phyloP scores from a whole-genome alignment of 768 basidiomycete species.

The Auriscalpium vulgare region DNA sequence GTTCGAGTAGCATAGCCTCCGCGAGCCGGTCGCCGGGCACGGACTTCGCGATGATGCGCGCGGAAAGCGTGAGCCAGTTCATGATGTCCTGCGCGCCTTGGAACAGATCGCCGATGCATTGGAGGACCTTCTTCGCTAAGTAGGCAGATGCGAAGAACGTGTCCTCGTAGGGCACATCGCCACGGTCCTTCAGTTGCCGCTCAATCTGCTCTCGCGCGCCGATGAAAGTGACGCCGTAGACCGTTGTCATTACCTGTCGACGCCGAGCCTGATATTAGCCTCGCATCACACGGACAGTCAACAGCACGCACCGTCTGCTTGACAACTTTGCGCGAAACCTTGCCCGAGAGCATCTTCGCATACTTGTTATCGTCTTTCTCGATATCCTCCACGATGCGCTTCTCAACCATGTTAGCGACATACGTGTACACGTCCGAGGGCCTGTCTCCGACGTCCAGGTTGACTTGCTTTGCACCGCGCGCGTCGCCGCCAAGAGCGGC shows the following conservation, averaged over 20 bases:
- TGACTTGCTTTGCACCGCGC: slow-evolving; percentile 86
- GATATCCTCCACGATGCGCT: slow-evolving; percentile 49
- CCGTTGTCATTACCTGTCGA: slow-evolving; percentile 90
- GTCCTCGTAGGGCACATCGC: slow-evolving; percentile 64
- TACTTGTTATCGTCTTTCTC: slow-evolving; percentile 28
- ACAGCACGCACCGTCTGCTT: slow-evolving; percentile 78
- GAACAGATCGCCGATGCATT: slow-evolving; percentile 88
- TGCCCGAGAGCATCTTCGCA: slow-evolving; percentile 62
- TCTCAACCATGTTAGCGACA: slow-evolving; percentile 82
- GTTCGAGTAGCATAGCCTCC: slow-evolving; percentile 30
- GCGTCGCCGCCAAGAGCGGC: slow-evolving; percentile 93
- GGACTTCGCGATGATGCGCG: slow-evolving; percentile 79
- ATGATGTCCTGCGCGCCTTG: slow-evolving; percentile 88
- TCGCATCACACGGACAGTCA: not conserved
- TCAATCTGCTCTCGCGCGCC: slow-evolving; percentile 95
- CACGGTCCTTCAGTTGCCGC: slow-evolving; percentile 71
- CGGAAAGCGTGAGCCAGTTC: slow-evolving; percentile 79
- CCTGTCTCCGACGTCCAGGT: slow-evolving; percentile 72
- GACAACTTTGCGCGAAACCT: slow-evolving; percentile 87
- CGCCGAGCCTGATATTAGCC: not conserved
- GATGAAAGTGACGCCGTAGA: slow-evolving; percentile 94
- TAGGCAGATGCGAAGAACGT: slow-evolving; percentile 72
- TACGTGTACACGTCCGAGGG: slow-evolving; percentile 95
- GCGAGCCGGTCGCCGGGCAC: slow-evolving; percentile 65
- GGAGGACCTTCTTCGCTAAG: slow-evolving; percentile 71